Conservation (phyloP, 1,139 yeast genomes). For the Geotrichum australiense region DNA sequence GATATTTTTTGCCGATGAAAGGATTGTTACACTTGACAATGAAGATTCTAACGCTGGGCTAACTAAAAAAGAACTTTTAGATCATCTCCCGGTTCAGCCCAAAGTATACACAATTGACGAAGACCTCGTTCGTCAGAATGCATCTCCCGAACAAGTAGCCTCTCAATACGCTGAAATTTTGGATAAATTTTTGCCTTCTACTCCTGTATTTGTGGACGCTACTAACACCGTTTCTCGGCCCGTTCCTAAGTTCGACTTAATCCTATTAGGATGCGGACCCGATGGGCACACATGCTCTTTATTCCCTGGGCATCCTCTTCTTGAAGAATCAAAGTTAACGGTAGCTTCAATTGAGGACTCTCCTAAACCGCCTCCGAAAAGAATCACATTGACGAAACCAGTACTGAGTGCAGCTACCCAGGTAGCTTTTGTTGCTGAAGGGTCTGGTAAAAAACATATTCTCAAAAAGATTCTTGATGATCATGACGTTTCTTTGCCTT, state of each 20-base stretch:
- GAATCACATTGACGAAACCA: constrained; percentile 66
- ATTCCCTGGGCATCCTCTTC: constrained; percentile 46
- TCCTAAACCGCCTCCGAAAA: constrained; percentile 73
- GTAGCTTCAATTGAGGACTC: constrained; percentile 50
- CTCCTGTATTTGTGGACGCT: constrained; percentile 9
- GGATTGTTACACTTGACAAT: constrained; percentile 60
- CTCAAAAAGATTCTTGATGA: constrained; percentile 64
- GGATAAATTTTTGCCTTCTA: constrained; percentile 3
- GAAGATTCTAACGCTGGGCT: constrained; percentile 64
- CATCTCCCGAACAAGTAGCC: constrained; percentile 10
- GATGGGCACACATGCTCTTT: constrained; percentile 78
- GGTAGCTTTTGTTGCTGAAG: constrained; percentile 84
- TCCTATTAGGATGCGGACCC: constrained; percentile 65
- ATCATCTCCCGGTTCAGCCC: constrained; percentile 37
- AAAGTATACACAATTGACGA: constrained; percentile 47
- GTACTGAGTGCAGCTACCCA: constrained; percentile 48
- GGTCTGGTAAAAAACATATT: constrained; percentile 72
- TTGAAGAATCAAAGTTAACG: constrained; percentile 26
- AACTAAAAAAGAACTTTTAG: constrained; percentile 51
- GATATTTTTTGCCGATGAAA: constrained; percentile 65
- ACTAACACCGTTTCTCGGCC: constrained; percentile 10
- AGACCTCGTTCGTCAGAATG: constrained; percentile 46
- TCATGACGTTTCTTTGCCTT: constrained; percentile 46
- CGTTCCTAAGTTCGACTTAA: constrained; percentile 44
- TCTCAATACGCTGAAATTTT: constrained; percentile 8